Evolutionary conservation across 257 asterid genomes (phyloP), one percentile per base, ranked within the genome.

Genomic region (Thymus quinquecostatus): DNA sequence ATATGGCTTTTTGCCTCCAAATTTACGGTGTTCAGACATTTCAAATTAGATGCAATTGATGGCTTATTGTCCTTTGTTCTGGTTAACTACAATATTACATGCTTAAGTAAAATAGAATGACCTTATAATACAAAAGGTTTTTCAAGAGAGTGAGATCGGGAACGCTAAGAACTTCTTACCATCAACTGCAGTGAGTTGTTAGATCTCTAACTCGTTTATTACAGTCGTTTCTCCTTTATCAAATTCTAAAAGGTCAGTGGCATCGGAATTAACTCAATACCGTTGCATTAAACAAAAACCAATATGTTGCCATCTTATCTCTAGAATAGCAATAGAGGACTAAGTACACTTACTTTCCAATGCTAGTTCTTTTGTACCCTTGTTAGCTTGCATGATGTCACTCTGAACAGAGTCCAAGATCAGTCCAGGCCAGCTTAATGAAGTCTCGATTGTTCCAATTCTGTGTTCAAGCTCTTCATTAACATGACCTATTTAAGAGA

Each of bases 391-490:
- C 87, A 92, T 88, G 76, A 95, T 68, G 79, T 92, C 98, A 80
- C 85, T 77, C 82, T 95, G 99, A 75, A 92, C 77, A 63, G 96
- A 89, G 80, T 95, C 97, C 91, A 92, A 68, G 66, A 89, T 82
- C 86, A 89, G 83, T 70, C 92, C 96, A 55, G 85, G 77, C 84
- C 94, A 88, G 85, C 87, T 88, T 74, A 92, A 73, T 55, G 94
- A 88, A 75, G 91, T 90, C 82, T 95, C 99, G 45, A 92, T 79
- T 87, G 82, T 78, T 69, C 96, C 96, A 66, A 95, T 81, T 81
- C 86, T 87, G 85, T 86, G 97, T 68, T 89, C 97, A 56, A 94
- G 88, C 77, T 91, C 95, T 88, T 89, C 95, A 64, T 79, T 87
- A 51, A 73, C 75, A 79, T 88, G 92, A 81, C 88, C 97, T 92